Base-by-base conservation (phyloP, 2,329 filamentous ascomycete genomes). In the Claviceps sp. region DNA sequence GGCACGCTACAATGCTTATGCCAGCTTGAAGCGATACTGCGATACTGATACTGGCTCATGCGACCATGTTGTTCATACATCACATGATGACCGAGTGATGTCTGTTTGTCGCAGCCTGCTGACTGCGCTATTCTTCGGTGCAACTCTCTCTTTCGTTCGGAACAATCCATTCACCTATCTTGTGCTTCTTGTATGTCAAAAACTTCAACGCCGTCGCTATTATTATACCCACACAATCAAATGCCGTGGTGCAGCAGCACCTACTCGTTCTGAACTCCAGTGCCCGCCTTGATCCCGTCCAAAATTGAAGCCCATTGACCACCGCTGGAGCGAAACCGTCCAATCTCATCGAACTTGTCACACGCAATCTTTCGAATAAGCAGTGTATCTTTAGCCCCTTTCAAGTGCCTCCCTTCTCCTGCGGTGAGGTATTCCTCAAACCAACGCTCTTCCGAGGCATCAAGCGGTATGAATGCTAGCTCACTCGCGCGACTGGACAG, bases 401-500 rank as follows among this genome's bases (percentile, higher is more conserved):
- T 80, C 7, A 85, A 68, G 43, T 72, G 75, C 60, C 80, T 80
- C 2, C 85, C 85, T 45, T 80, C 79, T 11, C 85, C 84, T 4
- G 72, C 70, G 0, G 79, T 72, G 40, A 94, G 69, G 53, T 77
- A 84, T 26, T 84, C 78, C 57, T 84, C 80, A 56, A 94, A 81
- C 84, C 86, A 91, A 4, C 63, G 63, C 62, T 90, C 86, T 62
- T 95, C 89, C 17, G 78, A 71, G 1, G 72, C 64, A 53, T 80
- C 80, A n/a, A 94, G 77, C 0, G 87, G 85, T 55, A 91, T 67
- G 55, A 84, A 82, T 8, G 88, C 76, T 0, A 94, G 72, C 64
- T 91, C 85, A 46, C 80, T 76, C 0, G 82, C 81, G 17, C 78
- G 77, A 16, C 75, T 71, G 2, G 80, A 77, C 3, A 67, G 65